Evolutionary conservation across 495 filamentous ascomycete genomes (phyloP).

Genomic region (Neurospora discreta): DNA sequence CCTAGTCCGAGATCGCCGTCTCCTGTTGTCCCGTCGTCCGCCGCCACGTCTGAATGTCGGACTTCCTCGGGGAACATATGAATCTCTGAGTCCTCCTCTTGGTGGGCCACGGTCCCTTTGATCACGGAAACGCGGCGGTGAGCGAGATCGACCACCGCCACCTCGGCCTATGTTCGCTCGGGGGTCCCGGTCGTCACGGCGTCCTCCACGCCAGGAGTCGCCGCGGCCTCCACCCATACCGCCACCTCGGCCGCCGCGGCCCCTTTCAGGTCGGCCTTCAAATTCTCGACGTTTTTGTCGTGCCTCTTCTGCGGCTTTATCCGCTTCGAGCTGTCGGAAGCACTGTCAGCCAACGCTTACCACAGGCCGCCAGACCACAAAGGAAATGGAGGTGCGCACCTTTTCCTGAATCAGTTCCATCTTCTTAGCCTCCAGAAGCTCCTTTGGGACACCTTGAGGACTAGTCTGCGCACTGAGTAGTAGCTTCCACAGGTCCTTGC

Average conservation of each 20-base stretch:
- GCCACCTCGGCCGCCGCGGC: slow-evolving; percentile 44
- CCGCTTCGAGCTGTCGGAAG: slow-evolving; percentile 57
- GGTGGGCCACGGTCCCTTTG: slow-evolving; percentile 13
- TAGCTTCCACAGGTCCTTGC: slow-evolving; percentile 86
- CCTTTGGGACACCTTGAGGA: slow-evolving; percentile 83
- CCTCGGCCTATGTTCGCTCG: slow-evolving; percentile 14
- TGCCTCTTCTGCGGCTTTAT: slow-evolving; percentile 67
- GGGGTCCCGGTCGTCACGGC: slow-evolving; percentile 39
- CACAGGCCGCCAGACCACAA: background rate
- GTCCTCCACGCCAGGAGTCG: slow-evolving; percentile 24
- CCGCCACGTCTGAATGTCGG: slow-evolving; percentile 13
- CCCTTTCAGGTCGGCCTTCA: slow-evolving; percentile 45
- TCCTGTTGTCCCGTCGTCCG: slow-evolving; percentile 17
- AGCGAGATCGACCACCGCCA: slow-evolving; percentile 44
- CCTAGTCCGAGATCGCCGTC: slow-evolving; percentile 22
- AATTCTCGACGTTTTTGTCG: slow-evolving; percentile 50
- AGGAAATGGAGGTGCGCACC: slow-evolving; percentile 34
- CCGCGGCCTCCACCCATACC: slow-evolving; percentile 32
- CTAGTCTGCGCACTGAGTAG: slow-evolving; percentile 83
- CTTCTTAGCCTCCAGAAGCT: slow-evolving; percentile 93
- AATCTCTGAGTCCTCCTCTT: slow-evolving; percentile 14
- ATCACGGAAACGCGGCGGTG: slow-evolving; percentile 44
- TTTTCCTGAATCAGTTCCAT: slow-evolving; percentile 86
- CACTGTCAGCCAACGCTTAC: slow-evolving; percentile 6
- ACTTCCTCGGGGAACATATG: slow-evolving; percentile 21